Evolutionary conservation across 2,329 filamentous ascomycete genomes (phyloP), one percentile per base, ranked within the genome.

Genomic region (Trematosphaeria pertusa): DNA sequence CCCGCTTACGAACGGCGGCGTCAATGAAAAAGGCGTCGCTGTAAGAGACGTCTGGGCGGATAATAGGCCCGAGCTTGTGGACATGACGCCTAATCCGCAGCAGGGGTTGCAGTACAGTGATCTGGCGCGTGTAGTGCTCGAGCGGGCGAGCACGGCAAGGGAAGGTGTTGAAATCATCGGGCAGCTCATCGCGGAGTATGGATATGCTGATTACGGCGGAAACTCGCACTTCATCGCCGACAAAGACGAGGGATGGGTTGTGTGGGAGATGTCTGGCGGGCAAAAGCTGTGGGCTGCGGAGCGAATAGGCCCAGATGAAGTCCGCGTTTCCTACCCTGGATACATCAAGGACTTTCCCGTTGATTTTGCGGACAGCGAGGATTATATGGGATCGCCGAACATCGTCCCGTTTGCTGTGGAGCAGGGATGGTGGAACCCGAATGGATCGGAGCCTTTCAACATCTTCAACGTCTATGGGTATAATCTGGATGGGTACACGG

Each of bases 161-260:
- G 66, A 76, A 41, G 74, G 73, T n/a, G 73, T 75, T 0, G 70
- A 75, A 46, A 67, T 76, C 20, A 74, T 76, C 18, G 73, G 73
- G 1, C 56, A 67, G 6, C 48, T 76, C 48, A 70, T 76, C 14
- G 61, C 64, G 6, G 59, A 72, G 44, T 69, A 76, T 35, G 73
- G 73, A 6, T 73, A 76, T 46, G 69, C 73, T 4, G 70, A 72
- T 14, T 76, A 76, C 38, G 74, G 74, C 3, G 74, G 74, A 1
- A 76, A 76, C 52, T 70, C 71, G 14, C 74, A 76, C 46, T 65
- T 76, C 3, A 71, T 76, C 21, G 74, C 73, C 12, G 76, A 71
- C 35, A 61, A 62, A 10, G 52, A 69, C 20, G 67, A 72, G 46
- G 68, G 67, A 3, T 71, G 67, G 66, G 62, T 72, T 0, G 66